Conservation (phyloP, 148 eudicot species). For the Dysphania ambrosioides region DNA sequence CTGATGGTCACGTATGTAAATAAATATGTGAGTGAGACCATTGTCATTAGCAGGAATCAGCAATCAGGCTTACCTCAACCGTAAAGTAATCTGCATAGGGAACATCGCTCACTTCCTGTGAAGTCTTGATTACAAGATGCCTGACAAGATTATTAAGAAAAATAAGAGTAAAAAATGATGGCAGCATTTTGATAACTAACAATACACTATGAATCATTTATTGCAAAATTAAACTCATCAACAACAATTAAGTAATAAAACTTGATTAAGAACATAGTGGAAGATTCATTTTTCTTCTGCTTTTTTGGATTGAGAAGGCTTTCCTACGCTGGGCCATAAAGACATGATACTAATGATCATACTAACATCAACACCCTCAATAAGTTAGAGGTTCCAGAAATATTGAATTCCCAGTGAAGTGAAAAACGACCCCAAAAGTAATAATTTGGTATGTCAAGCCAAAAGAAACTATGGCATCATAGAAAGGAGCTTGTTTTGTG, state of each 20-base stretch:
- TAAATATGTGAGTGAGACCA: not conserved
- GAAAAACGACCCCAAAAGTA: not conserved
- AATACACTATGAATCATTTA: too few relatives aligned
- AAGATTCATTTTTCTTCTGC: not conserved
- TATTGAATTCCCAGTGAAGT: not conserved
- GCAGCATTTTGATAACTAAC: too few relatives aligned
- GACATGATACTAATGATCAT: not conserved
- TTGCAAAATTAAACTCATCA: too few relatives aligned
- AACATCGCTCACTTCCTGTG: constrained; percentile 83
- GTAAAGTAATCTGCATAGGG: constrained; percentile 93
- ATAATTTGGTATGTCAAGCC: constrained; percentile 6
- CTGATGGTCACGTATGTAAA: not conserved
- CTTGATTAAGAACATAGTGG: not conserved
- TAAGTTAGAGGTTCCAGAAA: not conserved
- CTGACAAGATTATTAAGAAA: constrained; percentile 48
- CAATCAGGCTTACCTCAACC: constrained; percentile 66
- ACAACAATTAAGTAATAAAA: not conserved
- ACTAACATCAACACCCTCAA: not conserved
- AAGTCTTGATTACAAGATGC: constrained; percentile 71
- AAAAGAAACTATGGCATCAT: not conserved
- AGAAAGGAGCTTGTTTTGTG: not conserved
- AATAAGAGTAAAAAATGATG: not conserved
- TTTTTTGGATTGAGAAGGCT: not conserved
- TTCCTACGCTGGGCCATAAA: not conserved
- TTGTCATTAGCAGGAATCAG: not conserved